A percentile compares a stretch with the other conserved stretches of the same genome.
Conservation (phyloP, 306 rosid species). For the Trifolium dubium region DNA sequence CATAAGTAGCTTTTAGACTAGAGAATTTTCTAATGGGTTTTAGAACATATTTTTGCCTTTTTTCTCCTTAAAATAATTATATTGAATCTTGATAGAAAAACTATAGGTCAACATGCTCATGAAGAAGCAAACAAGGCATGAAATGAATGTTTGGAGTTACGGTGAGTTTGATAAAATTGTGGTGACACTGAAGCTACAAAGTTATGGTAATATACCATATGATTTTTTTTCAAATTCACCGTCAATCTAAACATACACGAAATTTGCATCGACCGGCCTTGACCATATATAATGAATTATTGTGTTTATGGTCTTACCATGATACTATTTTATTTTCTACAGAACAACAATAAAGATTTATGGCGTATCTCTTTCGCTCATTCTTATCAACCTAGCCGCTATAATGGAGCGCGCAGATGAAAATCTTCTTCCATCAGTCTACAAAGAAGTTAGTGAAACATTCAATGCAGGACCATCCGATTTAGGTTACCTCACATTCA, state of each 20-base stretch:
- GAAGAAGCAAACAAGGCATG: not conserved
- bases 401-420: constrained; percentile 96
- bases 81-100: constrained; percentile 8
- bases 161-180: not conserved
- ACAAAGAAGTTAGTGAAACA: constrained; percentile 96
- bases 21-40: not conserved
- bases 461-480: constrained; percentile 94
- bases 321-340: constrained; percentile 18
- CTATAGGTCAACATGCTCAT: not conserved
- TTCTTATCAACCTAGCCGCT: constrained; percentile 89
- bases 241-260: not conserved
- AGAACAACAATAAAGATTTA: constrained; percentile 57
- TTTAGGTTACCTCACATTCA: constrained; percentile 91
- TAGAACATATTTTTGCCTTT: not conserved
- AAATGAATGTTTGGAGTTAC: not conserved
- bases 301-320: constrained; percentile 28
- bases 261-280: too few relatives aligned
- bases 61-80: not conserved
- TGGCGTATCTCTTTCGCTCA: constrained; percentile 76
- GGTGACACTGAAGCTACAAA: not conserved
- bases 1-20: constrained; percentile 3
- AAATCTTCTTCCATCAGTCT: constrained; percentile 94
- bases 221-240: not conserved
- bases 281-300: constrained; percentile 6
- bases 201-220: not conserved